phyloP scores from a whole-genome alignment of 2,329 filamentous ascomycete species.

The Scorias spongiosa region DNA sequence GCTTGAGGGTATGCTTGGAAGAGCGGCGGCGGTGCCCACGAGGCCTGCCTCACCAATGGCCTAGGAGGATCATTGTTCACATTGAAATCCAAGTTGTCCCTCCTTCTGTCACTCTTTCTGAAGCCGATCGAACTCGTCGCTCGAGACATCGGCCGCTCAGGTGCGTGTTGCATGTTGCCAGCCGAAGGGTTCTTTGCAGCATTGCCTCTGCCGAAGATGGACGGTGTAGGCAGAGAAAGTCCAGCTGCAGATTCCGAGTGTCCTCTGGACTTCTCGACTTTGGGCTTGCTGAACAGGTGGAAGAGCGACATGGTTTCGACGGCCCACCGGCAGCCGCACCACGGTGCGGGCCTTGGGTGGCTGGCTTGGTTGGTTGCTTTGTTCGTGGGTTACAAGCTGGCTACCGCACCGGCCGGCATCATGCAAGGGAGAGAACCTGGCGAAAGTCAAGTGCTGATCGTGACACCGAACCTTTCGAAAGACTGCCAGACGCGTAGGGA shows the following conservation, averaged over 20 bases:
- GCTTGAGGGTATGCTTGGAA: slow-evolving; percentile 81
- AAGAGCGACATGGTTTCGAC: slow-evolving; percentile 32
- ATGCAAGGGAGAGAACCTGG: no score
- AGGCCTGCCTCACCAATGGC: not conserved
- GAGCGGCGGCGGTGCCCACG: slow-evolving; percentile 47
- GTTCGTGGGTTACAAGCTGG: no score
- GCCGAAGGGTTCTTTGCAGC: slow-evolving; percentile 3
- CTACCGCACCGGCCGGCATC: no score
- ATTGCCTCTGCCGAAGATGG: slow-evolving; percentile 3
- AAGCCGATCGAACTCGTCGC: slow-evolving; percentile 4
- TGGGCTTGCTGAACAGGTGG: slow-evolving; percentile 34
- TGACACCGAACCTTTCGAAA: no score
- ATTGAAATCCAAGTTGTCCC: not conserved
- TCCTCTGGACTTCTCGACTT: slow-evolving; percentile 32
- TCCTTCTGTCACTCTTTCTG: not conserved
- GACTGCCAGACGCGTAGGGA: slow-evolving; percentile 6
- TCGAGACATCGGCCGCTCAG: not conserved
- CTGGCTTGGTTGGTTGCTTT: no score
- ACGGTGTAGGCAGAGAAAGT: slow-evolving; percentile 10
- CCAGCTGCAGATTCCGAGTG: slow-evolving; percentile 29
- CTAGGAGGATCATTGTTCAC: not conserved
- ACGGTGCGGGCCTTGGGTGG: no score
- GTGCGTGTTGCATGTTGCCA: slow-evolving; percentile 2
- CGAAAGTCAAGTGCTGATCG: no score
- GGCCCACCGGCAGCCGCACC: no score